phyloP scores from a whole-genome alignment of 495 filamentous ascomycete genomes.

The Ramalina peruviana region DNA sequence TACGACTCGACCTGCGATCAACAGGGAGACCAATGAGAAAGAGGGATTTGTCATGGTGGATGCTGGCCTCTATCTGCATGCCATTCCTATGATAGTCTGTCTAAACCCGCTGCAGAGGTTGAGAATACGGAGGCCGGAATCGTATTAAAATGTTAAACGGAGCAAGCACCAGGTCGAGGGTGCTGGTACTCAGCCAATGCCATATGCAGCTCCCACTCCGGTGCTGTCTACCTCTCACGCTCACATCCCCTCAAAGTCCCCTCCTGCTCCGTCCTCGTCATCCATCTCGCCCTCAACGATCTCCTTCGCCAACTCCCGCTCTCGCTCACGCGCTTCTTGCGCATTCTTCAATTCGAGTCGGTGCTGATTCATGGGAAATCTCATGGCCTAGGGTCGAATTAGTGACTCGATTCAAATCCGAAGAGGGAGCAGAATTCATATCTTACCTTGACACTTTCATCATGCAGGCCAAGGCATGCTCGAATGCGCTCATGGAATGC shows the following conservation, averaged over 20 bases:
- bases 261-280: conserved; percentile 80
- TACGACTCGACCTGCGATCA: too few species aligned
- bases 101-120: too few species aligned
- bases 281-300: conserved; percentile 97
- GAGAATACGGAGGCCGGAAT: too few species aligned
- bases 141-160: too few species aligned
- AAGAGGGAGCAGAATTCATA: too few species aligned
- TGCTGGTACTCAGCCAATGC: too few species aligned
- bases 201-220: too few species aligned
- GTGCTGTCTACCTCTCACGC: not conserved
- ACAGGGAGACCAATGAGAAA: too few species aligned
- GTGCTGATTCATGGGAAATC: conserved; percentile 99
- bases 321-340: conserved; percentile 88
- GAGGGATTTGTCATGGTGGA: too few species aligned
- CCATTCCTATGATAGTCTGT: too few species aligned
- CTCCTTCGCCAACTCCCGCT: conserved; percentile 95
- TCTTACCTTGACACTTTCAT: conserved; percentile 89
- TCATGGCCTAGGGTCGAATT: conserved; percentile 59
- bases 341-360: conserved; percentile 95
- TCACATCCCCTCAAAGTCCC: conserved; percentile 96
- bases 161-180: too few species aligned
- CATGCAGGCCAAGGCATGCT: conserved; percentile 80
- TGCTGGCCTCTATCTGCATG: too few species aligned
- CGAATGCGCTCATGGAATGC: conserved; percentile 92
- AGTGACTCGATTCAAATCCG: conserved; percentile 1